Evolutionary conservation across 2,329 filamentous ascomycete species (phyloP).

Genomic region (Pyricularia grisea): DNA sequence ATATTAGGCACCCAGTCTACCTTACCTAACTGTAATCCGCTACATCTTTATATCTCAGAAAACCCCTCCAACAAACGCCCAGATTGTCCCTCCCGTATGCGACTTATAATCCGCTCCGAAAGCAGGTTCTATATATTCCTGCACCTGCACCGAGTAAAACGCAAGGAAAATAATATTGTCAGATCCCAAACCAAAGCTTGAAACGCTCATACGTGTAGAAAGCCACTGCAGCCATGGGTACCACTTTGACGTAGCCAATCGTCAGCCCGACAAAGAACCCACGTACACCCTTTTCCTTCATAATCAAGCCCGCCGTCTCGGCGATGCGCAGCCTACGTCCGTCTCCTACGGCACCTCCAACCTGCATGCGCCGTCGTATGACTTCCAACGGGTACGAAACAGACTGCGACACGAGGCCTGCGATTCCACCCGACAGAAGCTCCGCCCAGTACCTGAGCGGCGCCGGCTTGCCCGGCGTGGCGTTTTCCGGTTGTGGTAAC

Average conservation of each 20-base stretch:
- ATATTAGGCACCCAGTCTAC: neutral
- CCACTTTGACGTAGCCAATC: slow-evolving; percentile 90
- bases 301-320: slow-evolving; percentile 71
- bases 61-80: neutral
- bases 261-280: slow-evolving; percentile 91
- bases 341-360: slow-evolving; percentile 88
- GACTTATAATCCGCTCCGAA: neutral
- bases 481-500: slow-evolving; percentile 49
- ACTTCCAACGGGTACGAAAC: slow-evolving; percentile 91
- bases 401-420: slow-evolving; percentile 84
- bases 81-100: neutral
- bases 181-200: slow-evolving; percentile 59
- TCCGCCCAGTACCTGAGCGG: slow-evolving; percentile 81
- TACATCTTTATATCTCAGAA: neutral
- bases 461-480: slow-evolving; percentile 51
- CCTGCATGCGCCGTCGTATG: slow-evolving; percentile 87
- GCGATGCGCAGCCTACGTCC: slow-evolving; percentile 67
- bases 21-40: neutral
- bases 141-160: neutral
- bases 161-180: slow-evolving; percentile 13
- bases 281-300: slow-evolving; percentile 61
- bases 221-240: slow-evolving; percentile 72
- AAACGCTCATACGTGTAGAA: slow-evolving; percentile 59
- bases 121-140: neutral
- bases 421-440: slow-evolving; percentile 72